These are phyloP conservation scores for Periglandula ipomoeae DNA, from an alignment of 2,329 filamentous ascomycete genomes.

Conservation along the genomic window DNA sequence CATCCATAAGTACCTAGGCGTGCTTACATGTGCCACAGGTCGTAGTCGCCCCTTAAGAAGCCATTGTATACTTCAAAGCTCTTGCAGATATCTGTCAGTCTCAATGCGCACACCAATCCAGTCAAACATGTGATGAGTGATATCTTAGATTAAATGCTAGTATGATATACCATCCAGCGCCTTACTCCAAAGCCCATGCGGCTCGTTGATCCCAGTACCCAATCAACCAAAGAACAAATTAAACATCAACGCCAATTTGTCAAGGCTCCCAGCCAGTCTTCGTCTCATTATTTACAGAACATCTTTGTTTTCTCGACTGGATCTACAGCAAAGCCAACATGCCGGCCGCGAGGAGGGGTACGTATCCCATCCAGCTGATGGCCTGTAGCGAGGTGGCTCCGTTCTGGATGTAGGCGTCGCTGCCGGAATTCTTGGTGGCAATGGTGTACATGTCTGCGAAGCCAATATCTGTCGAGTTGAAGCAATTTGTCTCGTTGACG, in stretches of 20 bases:
- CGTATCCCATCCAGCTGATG: constrained; percentile 27
- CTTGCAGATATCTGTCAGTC: no score
- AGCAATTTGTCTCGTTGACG: constrained; percentile 78
- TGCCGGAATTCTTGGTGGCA: constrained; percentile 35
- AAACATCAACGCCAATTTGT: not conserved
- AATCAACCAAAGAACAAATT: not conserved
- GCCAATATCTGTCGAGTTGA: constrained; percentile 70
- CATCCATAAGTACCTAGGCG: no score
- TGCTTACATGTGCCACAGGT: no score
- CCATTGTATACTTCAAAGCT: no score
- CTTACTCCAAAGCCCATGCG: constrained; percentile 1
- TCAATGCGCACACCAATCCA: no score
- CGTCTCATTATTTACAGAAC: constrained; percentile 4
- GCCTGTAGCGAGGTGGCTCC: constrained; percentile 15
- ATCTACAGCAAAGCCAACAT: constrained; percentile 29
- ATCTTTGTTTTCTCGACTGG: not conserved
- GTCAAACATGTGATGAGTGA: not conserved
- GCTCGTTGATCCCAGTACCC: not conserved
- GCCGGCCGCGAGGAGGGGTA: constrained; percentile 30
- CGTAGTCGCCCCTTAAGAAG: no score
- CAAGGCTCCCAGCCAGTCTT: not conserved
- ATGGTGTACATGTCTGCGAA: constrained; percentile 72
- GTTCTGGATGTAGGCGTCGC: constrained; percentile 21
- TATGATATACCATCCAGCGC: not conserved
- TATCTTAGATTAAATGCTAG: not conserved